Percentiles rank a stretch among this genome's conserved stretches.
phyloP scores from a whole-genome alignment of 1,139 yeast genomes.

The Pichia sp. region DNA sequence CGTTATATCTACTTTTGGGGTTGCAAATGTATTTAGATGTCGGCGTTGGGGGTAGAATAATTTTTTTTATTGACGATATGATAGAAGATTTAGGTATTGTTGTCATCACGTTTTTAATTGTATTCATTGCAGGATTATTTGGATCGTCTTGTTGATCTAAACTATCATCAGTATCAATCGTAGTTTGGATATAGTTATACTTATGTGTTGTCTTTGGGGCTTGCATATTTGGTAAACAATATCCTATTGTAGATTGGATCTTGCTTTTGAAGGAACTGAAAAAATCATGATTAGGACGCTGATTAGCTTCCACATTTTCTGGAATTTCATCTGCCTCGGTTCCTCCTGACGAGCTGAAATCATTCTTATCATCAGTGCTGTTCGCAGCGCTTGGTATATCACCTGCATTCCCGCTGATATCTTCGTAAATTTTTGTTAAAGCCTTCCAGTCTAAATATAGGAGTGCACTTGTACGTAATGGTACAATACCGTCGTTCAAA shows the following conservation, averaged over 20 bases:
- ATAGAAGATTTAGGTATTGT: constrained; percentile 60
- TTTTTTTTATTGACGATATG: constrained; percentile 73
- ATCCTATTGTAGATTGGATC: constrained; percentile 12
- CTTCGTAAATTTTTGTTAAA: constrained; percentile 35
- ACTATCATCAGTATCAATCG: constrained; percentile 2
- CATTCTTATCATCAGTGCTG: background rate
- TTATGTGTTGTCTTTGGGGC: constrained; percentile 19
- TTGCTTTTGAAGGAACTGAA: constrained; percentile 5
- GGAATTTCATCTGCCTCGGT: no score
- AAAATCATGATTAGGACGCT: no score
- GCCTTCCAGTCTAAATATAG: constrained; percentile 72
- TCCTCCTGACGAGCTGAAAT: background rate
- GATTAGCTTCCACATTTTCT: no score
- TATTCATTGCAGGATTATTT: background rate
- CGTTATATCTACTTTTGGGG: constrained; percentile 39
- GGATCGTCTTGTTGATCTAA: constrained; percentile 2
- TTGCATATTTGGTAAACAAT: constrained; percentile 11
- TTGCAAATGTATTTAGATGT: constrained; percentile 60
- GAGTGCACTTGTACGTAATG: constrained; percentile 78
- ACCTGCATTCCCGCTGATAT: constrained; percentile 7
- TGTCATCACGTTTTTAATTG: constrained; percentile 5
- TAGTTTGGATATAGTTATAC: constrained; percentile 30
- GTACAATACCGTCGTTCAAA: constrained; percentile 85
- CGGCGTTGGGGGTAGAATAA: constrained; percentile 84
- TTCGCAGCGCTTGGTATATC: constrained; percentile 16